A percentile compares a stretch with the other conserved stretches of the same genome.
These are phyloP conservation scores for Stygiomarasmius scandens DNA, from an alignment of 1,284 basidiomycete species.

Conservation along the genomic window DNA sequence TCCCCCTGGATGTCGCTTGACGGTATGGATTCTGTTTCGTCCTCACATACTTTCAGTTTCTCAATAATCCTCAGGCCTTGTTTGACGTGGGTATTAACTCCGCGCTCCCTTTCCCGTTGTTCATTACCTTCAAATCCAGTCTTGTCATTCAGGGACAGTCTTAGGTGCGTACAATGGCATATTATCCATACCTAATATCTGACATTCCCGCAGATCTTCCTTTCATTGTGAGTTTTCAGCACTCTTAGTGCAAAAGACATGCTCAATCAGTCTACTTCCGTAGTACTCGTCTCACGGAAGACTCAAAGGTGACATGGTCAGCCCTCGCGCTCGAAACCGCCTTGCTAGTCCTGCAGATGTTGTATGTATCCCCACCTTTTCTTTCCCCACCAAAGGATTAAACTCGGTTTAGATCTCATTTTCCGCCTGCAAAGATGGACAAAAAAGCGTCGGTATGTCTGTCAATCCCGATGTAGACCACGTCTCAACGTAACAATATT, in stretches of 20 bases:
- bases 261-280: not conserved
- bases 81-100: slow-evolving; percentile 59
- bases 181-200: too few relatives aligned
- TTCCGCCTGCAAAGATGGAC: slow-evolving; percentile 79
- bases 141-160: slow-evolving; percentile 65
- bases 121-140: slow-evolving; percentile 33
- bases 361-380: slow-evolving; percentile 34
- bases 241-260: not conserved
- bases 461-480: not conserved
- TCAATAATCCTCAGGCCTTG: slow-evolving; percentile 47
- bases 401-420: slow-evolving; percentile 52
- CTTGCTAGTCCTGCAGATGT: slow-evolving; percentile 51
- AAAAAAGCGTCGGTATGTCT: slow-evolving; percentile 55
- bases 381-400: not conserved
- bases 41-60: not conserved
- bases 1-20: slow-evolving; percentile 66
- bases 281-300: slow-evolving; percentile 67
- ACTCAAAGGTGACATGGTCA: slow-evolving; percentile 53
- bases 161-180: slow-evolving; percentile 61
- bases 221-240: slow-evolving; percentile 48
- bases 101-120: not conserved
- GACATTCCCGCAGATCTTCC: too few relatives aligned
- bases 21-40: slow-evolving; percentile 33
- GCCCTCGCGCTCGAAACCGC: slow-evolving; percentile 31
- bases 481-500: not conserved